These are phyloP conservation scores for Colletotrichum camelliae DNA, from an alignment of 2,329 filamentous ascomycete genomes.

Conservation along the genomic window DNA sequence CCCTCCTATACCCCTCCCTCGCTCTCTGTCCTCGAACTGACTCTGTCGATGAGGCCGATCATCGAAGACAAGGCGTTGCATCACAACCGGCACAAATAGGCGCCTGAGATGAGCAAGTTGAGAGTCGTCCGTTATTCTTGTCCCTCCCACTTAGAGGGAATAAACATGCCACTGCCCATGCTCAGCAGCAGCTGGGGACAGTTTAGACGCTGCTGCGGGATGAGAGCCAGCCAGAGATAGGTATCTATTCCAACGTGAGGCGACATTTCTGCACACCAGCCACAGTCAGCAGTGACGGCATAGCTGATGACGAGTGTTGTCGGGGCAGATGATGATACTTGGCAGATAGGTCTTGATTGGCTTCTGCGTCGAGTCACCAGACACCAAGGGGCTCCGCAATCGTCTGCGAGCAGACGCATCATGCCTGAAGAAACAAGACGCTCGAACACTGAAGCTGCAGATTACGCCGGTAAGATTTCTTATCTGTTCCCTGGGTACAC, in stretches of 20 bases:
- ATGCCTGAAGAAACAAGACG: constrained; percentile 11
- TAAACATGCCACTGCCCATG: not conserved
- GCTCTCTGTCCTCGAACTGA: not conserved
- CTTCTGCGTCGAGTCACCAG: constrained; percentile 9
- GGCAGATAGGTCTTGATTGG: constrained; percentile 3
- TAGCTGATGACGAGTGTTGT: constrained; percentile 1
- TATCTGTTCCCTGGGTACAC: not conserved
- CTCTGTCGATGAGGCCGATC: not conserved
- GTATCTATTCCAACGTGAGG: not conserved
- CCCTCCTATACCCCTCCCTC: not conserved
- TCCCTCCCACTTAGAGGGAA: not conserved
- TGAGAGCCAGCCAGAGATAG: not conserved
- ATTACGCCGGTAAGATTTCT: not conserved
- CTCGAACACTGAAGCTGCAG: not conserved
- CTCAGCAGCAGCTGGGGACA: not conserved
- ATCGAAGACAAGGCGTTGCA: not conserved
- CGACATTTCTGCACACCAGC: not conserved
- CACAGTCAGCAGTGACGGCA: constrained; percentile 2
- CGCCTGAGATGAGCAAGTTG: not conserved
- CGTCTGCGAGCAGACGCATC: not conserved
- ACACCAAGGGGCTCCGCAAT: constrained; percentile 5
- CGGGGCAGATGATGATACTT: not conserved
- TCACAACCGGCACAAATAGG: not conserved
- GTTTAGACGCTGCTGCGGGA: not conserved
- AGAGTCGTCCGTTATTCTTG: not conserved